phyloP scores from a whole-genome alignment of 768 basidiomycete species.

The Russula emetica region DNA sequence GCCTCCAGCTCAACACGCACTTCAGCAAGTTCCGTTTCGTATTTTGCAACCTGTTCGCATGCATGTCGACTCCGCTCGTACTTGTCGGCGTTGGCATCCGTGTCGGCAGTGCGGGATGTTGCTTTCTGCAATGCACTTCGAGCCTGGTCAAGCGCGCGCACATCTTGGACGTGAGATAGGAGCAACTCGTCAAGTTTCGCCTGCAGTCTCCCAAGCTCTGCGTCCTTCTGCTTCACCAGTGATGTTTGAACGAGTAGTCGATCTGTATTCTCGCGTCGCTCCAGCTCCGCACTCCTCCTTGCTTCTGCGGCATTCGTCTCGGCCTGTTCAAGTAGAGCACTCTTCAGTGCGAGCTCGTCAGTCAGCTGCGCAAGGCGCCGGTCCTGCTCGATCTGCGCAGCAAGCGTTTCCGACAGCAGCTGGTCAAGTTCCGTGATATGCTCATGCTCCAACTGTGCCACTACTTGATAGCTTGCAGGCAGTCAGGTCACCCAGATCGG shows the following conservation, averaged over 20 bases:
- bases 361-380: slow-evolving; percentile 65
- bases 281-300: slow-evolving; percentile 65
- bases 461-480: too few relatives aligned
- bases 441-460: slow-evolving; percentile 69
- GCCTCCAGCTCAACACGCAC: slow-evolving; percentile 78
- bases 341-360: slow-evolving; percentile 69
- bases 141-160: slow-evolving; percentile 83
- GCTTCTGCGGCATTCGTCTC: slow-evolving; percentile 75
- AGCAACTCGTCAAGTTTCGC: slow-evolving; percentile 71
- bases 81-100: slow-evolving; percentile 41
- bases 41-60: slow-evolving; percentile 51
- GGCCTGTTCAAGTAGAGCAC: slow-evolving; percentile 69
- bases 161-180: slow-evolving; percentile 72
- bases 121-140: slow-evolving; percentile 71
- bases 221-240: slow-evolving; percentile 68
- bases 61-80: too few relatives aligned
- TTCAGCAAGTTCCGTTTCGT: slow-evolving; percentile 76
- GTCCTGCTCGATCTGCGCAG: slow-evolving; percentile 60
- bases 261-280: slow-evolving; percentile 72
- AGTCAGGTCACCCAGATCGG: too few relatives aligned
- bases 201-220: slow-evolving; percentile 62
- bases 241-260: slow-evolving; percentile 70
- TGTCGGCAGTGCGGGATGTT: slow-evolving; percentile 71
- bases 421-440: slow-evolving; percentile 71
- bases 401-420: slow-evolving; percentile 56